phyloP scores from a whole-genome alignment of 805 yeast genomes.

The Peterozyma xylosa region DNA sequence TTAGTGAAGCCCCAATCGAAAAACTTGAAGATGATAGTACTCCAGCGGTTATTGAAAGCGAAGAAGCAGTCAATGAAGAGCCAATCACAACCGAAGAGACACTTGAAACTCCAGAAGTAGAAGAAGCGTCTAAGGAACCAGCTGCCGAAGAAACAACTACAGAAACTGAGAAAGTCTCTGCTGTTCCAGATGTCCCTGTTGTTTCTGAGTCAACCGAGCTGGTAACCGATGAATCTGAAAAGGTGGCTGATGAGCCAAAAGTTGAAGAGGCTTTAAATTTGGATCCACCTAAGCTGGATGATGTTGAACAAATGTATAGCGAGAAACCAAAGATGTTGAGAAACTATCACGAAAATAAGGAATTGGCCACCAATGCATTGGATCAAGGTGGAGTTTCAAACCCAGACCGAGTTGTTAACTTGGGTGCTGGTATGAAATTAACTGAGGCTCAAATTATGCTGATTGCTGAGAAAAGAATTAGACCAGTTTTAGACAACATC shows the following conservation, averaged over 20 bases:
- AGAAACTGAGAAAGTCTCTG: slow-evolving; percentile 4
- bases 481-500: slow-evolving; percentile 44
- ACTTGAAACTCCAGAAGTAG: slow-evolving; percentile 7
- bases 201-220: slow-evolving; percentile 2
- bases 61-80: slow-evolving; percentile 3
- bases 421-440: slow-evolving; percentile 47
- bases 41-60: slow-evolving; percentile 4
- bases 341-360: slow-evolving; percentile 41
- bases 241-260: slow-evolving; percentile 9
- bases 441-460: slow-evolving; percentile 49
- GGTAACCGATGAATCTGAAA: slow-evolving; percentile 7
- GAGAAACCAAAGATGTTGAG: slow-evolving; percentile 41
- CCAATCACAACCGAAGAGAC: slow-evolving; percentile 10
- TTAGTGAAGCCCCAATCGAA: background rate
- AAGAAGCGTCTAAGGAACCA: slow-evolving; percentile 8
- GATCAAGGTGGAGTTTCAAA: slow-evolving; percentile 34
- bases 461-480: slow-evolving; percentile 47
- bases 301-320: slow-evolving; percentile 28
- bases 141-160: slow-evolving; percentile 7
- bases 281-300: slow-evolving; percentile 22
- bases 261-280: slow-evolving; percentile 8
- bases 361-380: slow-evolving; percentile 38
- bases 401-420: slow-evolving; percentile 39
- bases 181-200: slow-evolving; percentile 6
- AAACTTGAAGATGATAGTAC: slow-evolving; percentile 1